phyloP scores from a whole-genome alignment of 2,329 filamentous ascomycete genomes.

The Niveomyces coronatus region DNA sequence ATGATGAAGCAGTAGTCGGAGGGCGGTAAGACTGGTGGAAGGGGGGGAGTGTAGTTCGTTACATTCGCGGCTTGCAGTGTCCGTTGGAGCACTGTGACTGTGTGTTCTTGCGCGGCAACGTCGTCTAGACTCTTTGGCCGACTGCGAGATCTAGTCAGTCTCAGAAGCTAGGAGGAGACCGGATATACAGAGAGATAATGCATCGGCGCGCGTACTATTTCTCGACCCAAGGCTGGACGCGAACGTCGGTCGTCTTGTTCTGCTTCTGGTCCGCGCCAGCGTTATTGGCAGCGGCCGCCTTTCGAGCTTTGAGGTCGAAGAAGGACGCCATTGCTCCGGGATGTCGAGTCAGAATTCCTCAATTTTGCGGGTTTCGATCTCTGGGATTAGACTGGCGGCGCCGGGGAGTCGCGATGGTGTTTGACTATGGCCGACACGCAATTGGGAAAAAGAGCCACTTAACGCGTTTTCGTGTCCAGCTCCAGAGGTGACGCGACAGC shows the following conservation, averaged over 20 bases:
- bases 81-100: constrained; percentile 81
- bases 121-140: constrained; percentile 89
- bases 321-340: constrained; percentile 66
- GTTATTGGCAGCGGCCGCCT: constrained; percentile 61
- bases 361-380: too few species aligned
- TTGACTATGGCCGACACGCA: not conserved
- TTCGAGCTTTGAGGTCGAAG: constrained; percentile 89
- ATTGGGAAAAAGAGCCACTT: not conserved
- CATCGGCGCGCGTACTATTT: constrained; percentile 72
- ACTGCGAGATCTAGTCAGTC: constrained; percentile 38
- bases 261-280: constrained; percentile 53
- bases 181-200: not conserved
- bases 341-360: not conserved
- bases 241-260: constrained; percentile 48
- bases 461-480: constrained; percentile 9
- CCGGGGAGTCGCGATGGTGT: too few species aligned
- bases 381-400: too few species aligned
- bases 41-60: not conserved
- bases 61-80: constrained; percentile 93
- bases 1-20: not conserved
- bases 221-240: constrained; percentile 89
- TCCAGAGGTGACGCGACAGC: constrained; percentile 9
- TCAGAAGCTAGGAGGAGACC: not conserved
- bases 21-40: not conserved
- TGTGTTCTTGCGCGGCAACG: constrained; percentile 96